Conservation (phyloP, 129 eudicot species). For the Ambrosia artemisiifolia region DNA sequence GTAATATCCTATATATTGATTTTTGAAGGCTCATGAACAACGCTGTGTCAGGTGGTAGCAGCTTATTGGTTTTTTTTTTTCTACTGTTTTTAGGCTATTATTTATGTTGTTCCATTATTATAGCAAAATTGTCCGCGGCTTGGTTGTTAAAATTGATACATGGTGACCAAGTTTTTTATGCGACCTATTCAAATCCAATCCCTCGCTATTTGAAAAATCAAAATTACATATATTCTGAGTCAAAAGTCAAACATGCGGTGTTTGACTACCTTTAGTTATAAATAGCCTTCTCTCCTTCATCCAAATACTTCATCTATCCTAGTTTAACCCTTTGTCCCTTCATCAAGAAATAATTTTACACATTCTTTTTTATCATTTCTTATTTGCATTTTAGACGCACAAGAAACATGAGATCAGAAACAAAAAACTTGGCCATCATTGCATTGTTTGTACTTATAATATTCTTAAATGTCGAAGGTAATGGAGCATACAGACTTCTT, state of each 20-base stretch:
- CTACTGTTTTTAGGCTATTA: too few relatives aligned
- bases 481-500: slow-evolving; percentile 31
- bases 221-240: slow-evolving; percentile 5
- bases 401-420: slow-evolving; percentile 17
- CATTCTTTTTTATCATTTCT: not conserved
- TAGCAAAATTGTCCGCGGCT: too few relatives aligned
- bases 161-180: not conserved
- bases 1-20: too few relatives aligned
- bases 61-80: too few relatives aligned
- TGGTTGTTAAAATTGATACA: too few relatives aligned
- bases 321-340: not conserved
- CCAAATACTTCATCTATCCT: slow-evolving; percentile 10
- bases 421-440: not conserved
- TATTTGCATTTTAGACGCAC: not conserved
- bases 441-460: slow-evolving; percentile 4
- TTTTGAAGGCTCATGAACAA: too few relatives aligned
- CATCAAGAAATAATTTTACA: not conserved
- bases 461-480: not conserved
- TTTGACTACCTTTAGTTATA: slow-evolving; percentile 5
- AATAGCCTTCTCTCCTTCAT: not conserved
- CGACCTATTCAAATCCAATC: slow-evolving; percentile 11
- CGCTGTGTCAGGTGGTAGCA: too few relatives aligned
- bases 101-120: too few relatives aligned
- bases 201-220: not conserved
- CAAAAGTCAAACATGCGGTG: not conserved